A percentile compares a stretch with the other conserved stretches of the same genome.
Conservation (phyloP, 1,284 basidiomycete genomes). For the Retiboletus flavoniger region DNA sequence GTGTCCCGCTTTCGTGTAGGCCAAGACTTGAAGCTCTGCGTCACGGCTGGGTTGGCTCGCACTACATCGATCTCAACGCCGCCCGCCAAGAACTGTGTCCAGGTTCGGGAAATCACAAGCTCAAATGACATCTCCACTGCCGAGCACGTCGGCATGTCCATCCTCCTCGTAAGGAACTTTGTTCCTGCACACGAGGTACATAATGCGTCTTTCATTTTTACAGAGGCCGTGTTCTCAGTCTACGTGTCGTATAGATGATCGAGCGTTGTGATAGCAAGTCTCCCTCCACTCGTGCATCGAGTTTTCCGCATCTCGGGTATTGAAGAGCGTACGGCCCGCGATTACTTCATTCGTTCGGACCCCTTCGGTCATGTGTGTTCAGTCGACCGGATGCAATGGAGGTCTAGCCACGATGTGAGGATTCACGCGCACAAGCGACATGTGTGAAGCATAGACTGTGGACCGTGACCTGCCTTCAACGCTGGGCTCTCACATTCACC, state of each 20-base stretch:
- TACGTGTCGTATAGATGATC: constrained; percentile 58
- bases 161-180: constrained; percentile 72
- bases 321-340: neutral
- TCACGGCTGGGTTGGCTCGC: constrained; percentile 94
- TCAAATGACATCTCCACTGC: constrained; percentile 90
- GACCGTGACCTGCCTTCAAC: too few relatives aligned
- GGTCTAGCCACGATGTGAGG: too few relatives aligned
- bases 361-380: too few relatives aligned
- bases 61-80: constrained; percentile 87
- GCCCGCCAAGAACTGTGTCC: constrained; percentile 63
- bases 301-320: neutral
- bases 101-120: constrained; percentile 58
- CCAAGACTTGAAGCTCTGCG: constrained; percentile 87
- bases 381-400: too few relatives aligned
- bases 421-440: too few relatives aligned
- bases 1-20: constrained; percentile 39
- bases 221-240: too few relatives aligned
- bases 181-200: constrained; percentile 52
- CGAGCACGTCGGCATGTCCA: constrained; percentile 83
- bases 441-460: too few relatives aligned
- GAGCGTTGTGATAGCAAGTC: constrained; percentile 82
- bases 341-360: too few relatives aligned
- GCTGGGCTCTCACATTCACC: too few relatives aligned
- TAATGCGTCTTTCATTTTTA: neutral
- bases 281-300: constrained; percentile 30